phyloP scores from a whole-genome alignment of 257 asterid genomes.

The Solanum medicagineum region DNA sequence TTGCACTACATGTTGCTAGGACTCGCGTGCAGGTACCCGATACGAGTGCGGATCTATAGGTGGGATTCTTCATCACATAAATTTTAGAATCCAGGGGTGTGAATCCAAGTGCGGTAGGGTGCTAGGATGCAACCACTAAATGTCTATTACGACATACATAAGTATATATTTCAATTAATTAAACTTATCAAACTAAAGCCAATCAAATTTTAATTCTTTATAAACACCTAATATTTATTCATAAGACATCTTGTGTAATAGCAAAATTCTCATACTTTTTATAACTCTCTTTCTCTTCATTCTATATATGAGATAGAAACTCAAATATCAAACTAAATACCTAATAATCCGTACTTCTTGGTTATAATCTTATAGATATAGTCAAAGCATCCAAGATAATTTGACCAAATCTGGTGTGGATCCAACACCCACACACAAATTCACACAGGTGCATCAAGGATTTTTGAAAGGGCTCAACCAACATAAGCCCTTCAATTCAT shows the following conservation, averaged over 20 bases:
- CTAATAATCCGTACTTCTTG: background rate
- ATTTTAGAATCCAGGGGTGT: background rate
- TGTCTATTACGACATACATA: background rate
- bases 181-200: background rate
- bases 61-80: background rate
- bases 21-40: background rate
- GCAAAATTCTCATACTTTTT: background rate
- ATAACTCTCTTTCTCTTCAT: background rate
- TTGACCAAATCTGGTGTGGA: background rate
- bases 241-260: background rate
- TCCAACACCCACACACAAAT: background rate
- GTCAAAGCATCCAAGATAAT: background rate
- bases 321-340: background rate
- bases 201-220: background rate
- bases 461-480: background rate
- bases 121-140: background rate
- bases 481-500: background rate
- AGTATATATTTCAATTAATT: background rate
- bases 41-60: background rate
- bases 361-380: background rate
- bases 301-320: background rate
- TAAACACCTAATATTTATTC: background rate
- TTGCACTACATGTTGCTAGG: background rate
- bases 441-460: background rate
- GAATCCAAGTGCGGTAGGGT: background rate